phyloP scores from a whole-genome alignment of 2,329 filamentous ascomycete genomes.

The Exophiala xenobiotica region DNA sequence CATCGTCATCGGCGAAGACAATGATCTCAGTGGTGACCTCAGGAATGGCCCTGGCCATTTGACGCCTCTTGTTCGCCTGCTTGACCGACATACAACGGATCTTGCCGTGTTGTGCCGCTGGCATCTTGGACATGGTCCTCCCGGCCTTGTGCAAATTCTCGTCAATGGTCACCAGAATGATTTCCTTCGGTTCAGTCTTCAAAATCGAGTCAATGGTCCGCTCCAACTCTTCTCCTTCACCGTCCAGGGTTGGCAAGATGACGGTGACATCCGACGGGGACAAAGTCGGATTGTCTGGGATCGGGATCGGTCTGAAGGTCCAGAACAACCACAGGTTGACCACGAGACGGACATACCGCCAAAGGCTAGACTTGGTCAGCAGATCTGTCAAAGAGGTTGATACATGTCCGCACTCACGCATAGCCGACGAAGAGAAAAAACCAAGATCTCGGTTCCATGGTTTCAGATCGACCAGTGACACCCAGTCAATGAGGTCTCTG shows the following conservation, averaged over 20 bases:
- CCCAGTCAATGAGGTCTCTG: conserved; percentile 12
- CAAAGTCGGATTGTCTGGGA: conserved; percentile 76
- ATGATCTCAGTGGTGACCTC: conserved; percentile 80
- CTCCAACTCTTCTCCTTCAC: conserved; percentile 77
- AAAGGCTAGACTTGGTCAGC: conserved; percentile 59
- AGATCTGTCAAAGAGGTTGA: not conserved
- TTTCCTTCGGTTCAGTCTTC: conserved; percentile 58
- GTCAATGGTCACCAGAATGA: conserved; percentile 85
- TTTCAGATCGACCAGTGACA: conserved; percentile 7
- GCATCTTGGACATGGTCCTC: conserved; percentile 56
- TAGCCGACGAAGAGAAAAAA: conserved; percentile 39
- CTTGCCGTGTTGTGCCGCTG: conserved; percentile 35
- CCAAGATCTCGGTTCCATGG: conserved; percentile 19
- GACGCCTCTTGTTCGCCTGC: conserved; percentile 92
- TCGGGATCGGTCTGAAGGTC: conserved; percentile 80
- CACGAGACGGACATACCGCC: conserved; percentile 82
- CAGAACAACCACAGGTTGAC: conserved; percentile 85
- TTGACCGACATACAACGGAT: conserved; percentile 54
- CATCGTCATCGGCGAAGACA: conserved; percentile 92
- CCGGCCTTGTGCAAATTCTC: conserved; percentile 70
- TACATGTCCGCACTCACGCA: conserved; percentile 38
- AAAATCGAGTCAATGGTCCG: conserved; percentile 67
- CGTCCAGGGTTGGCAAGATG: conserved; percentile 89
- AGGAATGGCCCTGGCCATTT: conserved; percentile 88
- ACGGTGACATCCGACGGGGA: conserved; percentile 85